Evolutionary conservation across 75 land plant species (phyloP).

Genomic region (Ceratopteris richardii): DNA sequence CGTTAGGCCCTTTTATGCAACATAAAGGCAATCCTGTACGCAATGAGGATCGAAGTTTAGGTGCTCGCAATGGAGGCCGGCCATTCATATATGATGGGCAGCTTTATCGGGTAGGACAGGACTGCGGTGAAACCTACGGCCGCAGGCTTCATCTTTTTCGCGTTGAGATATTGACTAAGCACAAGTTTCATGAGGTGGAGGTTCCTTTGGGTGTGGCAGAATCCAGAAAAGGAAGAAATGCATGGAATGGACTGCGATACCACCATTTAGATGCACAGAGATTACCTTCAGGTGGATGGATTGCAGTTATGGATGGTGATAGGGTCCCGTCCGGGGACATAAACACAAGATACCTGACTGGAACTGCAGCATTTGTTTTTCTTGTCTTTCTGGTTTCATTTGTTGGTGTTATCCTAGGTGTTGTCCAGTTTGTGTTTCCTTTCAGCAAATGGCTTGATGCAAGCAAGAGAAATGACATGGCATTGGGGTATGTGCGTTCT

Average conservation of each 20-base stretch:
- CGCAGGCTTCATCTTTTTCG: slow-evolving; percentile 48
- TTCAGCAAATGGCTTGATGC: slow-evolving; percentile 14
- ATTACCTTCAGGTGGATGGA: slow-evolving; percentile 70
- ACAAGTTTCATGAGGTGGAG: slow-evolving; percentile 67
- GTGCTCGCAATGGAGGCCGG: slow-evolving; percentile 89
- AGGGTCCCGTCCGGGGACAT: slow-evolving; percentile 84
- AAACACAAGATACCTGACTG: slow-evolving; percentile 37
- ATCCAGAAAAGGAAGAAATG: slow-evolving; percentile 63
- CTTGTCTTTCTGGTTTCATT: slow-evolving; percentile 31
- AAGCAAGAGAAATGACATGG: slow-evolving; percentile 43
- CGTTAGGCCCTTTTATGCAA: slow-evolving; percentile 65
- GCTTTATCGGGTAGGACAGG: slow-evolving; percentile 80
- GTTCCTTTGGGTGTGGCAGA: slow-evolving; percentile 49
- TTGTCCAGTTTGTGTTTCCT: slow-evolving; percentile 55
- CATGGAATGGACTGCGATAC: slow-evolving; percentile 79
- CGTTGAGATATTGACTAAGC: slow-evolving; percentile 46
- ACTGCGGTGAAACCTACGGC: slow-evolving; percentile 85
- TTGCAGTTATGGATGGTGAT: slow-evolving; percentile 92
- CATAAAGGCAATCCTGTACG: slow-evolving; percentile 75
- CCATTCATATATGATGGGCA: slow-evolving; percentile 64
- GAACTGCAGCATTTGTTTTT: slow-evolving; percentile 31
- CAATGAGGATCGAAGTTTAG: slow-evolving; percentile 47
- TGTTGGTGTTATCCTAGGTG: slow-evolving; percentile 55
- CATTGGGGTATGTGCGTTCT: slow-evolving; percentile 22
- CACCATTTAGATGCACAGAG: slow-evolving; percentile 84